These are phyloP conservation scores for Excoecaria agallocha DNA, from an alignment of 345 rosid genomes.

Conservation along the genomic window DNA sequence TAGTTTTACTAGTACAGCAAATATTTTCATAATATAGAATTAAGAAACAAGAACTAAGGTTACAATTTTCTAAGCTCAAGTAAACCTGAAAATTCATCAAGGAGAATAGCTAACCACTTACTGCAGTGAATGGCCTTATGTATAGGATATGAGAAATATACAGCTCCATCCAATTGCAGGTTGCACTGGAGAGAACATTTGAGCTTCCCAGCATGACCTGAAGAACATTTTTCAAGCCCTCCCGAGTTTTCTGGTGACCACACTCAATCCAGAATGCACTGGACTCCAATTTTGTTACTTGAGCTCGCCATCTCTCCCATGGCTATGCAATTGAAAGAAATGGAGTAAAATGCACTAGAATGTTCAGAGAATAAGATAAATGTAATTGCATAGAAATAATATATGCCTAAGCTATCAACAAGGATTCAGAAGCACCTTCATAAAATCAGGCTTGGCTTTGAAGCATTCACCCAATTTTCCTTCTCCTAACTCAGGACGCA, in stretches of 20 bases:
- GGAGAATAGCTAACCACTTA: slow-evolving; percentile 24
- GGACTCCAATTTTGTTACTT: slow-evolving; percentile 74
- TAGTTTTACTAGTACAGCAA: not conserved
- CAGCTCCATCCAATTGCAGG: slow-evolving; percentile 83
- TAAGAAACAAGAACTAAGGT: slow-evolving; percentile 4
- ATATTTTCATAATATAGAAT: not conserved
- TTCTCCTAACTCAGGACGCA: slow-evolving; percentile 62
- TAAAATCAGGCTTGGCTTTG: slow-evolving; percentile 83
- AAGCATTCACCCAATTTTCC: slow-evolving; percentile 82
- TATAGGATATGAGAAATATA: slow-evolving; percentile 72
- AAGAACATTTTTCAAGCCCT: slow-evolving; percentile 83
- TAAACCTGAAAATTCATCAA: slow-evolving; percentile 3
- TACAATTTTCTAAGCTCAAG: slow-evolving; percentile 1
- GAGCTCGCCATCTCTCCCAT: slow-evolving; percentile 95
- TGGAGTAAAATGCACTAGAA: not conserved
- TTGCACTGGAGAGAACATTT: slow-evolving; percentile 48
- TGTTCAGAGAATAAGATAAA: not conserved
- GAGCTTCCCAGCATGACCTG: slow-evolving; percentile 83
- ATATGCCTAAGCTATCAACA: not conserved
- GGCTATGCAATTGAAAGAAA: slow-evolving; percentile 43
- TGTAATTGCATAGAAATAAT: not conserved
- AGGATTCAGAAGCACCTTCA: slow-evolving; percentile 60
- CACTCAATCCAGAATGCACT: slow-evolving; percentile 90
- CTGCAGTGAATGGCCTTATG: slow-evolving; percentile 86
- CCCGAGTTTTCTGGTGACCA: slow-evolving; percentile 73